Evolutionary conservation across 768 basidiomycete species (phyloP).

Genomic region (Lanmaoa pseudosensibilis): DNA sequence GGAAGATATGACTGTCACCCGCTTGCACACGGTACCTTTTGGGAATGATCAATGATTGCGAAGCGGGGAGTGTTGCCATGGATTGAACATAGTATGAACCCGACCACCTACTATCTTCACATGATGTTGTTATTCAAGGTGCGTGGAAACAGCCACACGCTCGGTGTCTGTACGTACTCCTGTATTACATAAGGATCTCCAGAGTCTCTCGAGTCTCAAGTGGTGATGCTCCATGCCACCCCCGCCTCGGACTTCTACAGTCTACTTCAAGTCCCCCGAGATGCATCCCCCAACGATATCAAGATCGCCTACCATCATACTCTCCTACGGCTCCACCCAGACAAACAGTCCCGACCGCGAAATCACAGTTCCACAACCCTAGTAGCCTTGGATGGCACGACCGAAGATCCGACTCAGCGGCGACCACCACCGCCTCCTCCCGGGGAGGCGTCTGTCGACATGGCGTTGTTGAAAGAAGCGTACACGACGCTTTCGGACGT

Average conservation of each 20-base stretch:
- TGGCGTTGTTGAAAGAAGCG: constrained; percentile 66
- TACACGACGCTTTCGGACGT: constrained; percentile 59
- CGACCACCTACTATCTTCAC: too few relatives aligned
- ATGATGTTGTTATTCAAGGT: too few relatives aligned
- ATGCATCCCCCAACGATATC: constrained; percentile 55
- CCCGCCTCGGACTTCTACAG: constrained; percentile 52
- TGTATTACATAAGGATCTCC: not conserved
- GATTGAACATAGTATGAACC: too few relatives aligned
- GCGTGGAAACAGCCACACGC: too few relatives aligned
- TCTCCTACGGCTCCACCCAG: constrained; percentile 66
- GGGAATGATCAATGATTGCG: too few relatives aligned
- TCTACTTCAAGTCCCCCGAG: constrained; percentile 50
- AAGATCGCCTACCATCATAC: constrained; percentile 70
- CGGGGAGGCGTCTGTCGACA: constrained; percentile 34
- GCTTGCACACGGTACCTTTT: too few relatives aligned
- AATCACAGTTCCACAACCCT: constrained; percentile 16
- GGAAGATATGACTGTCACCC: too few relatives aligned
- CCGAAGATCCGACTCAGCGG: not conserved
- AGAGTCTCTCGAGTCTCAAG: too few relatives aligned
- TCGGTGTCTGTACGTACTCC: too few relatives aligned
- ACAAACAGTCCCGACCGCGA: constrained; percentile 39
- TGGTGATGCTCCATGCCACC: not conserved
- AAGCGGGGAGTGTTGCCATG: too few relatives aligned
- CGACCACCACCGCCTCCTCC: not conserved
- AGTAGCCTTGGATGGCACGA: constrained; percentile 20